Evolutionary conservation across 2,329 filamentous ascomycete species (phyloP).

Genomic region (Xylariomycetidae sp.): DNA sequence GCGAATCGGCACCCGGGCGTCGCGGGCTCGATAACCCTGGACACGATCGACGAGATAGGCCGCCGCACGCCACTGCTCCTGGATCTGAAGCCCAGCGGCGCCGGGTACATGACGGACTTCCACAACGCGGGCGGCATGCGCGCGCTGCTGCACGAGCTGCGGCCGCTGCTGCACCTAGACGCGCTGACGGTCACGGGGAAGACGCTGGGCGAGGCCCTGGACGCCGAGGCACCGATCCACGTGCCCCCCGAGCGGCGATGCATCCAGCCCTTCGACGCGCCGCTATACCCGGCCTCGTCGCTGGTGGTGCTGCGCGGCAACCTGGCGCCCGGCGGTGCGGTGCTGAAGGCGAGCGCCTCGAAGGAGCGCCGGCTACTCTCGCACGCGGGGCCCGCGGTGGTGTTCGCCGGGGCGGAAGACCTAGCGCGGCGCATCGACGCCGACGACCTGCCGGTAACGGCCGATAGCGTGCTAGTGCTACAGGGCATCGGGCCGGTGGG

Average conservation of each 20-base stretch:
- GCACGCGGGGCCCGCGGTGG: conserved; percentile 45
- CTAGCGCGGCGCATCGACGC: conserved; percentile 58
- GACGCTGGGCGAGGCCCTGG: conserved; percentile 74
- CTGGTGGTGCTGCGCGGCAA: conserved; percentile 80
- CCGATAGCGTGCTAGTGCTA: conserved; percentile 65
- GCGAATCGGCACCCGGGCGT: conserved; percentile 65
- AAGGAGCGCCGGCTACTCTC: conserved; percentile 60
- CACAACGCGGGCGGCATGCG: conserved; percentile 84
- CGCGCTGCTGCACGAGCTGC: conserved; percentile 71
- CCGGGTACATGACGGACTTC: conserved; percentile 85
- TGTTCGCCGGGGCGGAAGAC: conserved; percentile 72
- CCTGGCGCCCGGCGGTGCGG: conserved; percentile 73
- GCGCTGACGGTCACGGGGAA: conserved; percentile 80
- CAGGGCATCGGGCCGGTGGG: conserved; percentile 87
- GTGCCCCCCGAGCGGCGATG: conserved; percentile 30
- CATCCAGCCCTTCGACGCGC: conserved; percentile 60
- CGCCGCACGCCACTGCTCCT: conserved; percentile 75
- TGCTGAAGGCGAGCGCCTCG: conserved; percentile 82
- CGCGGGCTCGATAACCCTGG: conserved; percentile 56
- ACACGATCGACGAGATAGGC: conserved; percentile 74
- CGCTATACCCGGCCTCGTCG: conserved; percentile 70
- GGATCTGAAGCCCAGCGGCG: conserved; percentile 78
- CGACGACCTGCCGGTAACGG: conserved; percentile 54
- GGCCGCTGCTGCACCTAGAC: conserved; percentile 67
- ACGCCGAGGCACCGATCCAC: conserved; percentile 56